Conservation (phyloP, 2,329 filamentous ascomycete genomes). For the Penicillium sp. region DNA sequence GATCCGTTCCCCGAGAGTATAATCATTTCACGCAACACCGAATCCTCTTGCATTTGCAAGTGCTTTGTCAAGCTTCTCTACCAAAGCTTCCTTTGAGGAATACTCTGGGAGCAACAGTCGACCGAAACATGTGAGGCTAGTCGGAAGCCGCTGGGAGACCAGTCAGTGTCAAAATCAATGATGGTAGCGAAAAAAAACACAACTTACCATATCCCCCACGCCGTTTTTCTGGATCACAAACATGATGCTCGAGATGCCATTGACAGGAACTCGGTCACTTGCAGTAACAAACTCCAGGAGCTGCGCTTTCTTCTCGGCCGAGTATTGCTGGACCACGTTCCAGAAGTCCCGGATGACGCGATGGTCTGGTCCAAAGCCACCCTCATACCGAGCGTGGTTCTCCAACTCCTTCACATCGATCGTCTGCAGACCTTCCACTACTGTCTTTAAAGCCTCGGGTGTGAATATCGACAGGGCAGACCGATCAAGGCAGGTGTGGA, state of each 20-base stretch:
- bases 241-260: slow-evolving; percentile 75
- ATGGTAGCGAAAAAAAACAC: background rate
- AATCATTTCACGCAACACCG: slow-evolving; percentile 64
- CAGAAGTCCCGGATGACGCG: slow-evolving; percentile 78
- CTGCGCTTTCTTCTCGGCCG: slow-evolving; percentile 66
- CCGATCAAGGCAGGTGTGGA: slow-evolving; percentile 69
- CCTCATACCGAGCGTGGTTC: slow-evolving; percentile 71
- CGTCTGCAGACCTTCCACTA: slow-evolving; percentile 79
- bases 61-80: slow-evolving; percentile 76
- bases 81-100: slow-evolving; percentile 65
- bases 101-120: slow-evolving; percentile 86
- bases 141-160: slow-evolving; percentile 61
- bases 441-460: slow-evolving; percentile 67
- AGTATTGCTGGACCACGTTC: slow-evolving; percentile 68
- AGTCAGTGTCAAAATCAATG: slow-evolving; percentile 8
- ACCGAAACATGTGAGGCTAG: slow-evolving; percentile 90
- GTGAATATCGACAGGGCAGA: slow-evolving; percentile 72
- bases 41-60: slow-evolving; percentile 87
- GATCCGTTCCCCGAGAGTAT: slow-evolving; percentile 1
- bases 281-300: slow-evolving; percentile 94
- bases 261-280: slow-evolving; percentile 84
- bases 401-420: slow-evolving; percentile 76
- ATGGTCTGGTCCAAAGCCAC: slow-evolving; percentile 70
- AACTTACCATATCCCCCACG: slow-evolving; percentile 54
- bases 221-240: slow-evolving; percentile 82